Evolutionary conservation across 2,329 filamentous ascomycete genomes (phyloP).

Genomic region (Diaporthe eres): DNA sequence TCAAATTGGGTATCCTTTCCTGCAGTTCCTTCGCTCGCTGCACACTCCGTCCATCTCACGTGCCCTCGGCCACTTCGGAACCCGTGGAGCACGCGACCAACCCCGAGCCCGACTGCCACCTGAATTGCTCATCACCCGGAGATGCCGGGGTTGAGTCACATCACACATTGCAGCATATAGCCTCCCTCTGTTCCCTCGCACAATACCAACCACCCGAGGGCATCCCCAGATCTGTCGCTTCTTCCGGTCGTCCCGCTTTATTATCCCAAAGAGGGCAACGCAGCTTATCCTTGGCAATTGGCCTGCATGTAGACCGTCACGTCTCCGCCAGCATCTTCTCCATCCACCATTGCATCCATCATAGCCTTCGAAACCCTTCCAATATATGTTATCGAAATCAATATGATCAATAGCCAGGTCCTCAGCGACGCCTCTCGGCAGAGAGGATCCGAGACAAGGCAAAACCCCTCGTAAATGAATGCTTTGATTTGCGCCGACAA

Average conservation of each 20-base stretch:
- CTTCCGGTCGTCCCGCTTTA: neutral
- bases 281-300: neutral
- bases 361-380: neutral
- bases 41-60: neutral
- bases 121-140: conserved; percentile 12
- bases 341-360: too few species aligned
- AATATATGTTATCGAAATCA: neutral
- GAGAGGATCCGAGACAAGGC: too few species aligned
- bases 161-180: neutral
- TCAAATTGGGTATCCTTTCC: conserved; percentile 33
- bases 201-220: neutral
- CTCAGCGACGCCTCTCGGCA: neutral
- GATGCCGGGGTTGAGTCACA: neutral
- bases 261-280: neutral
- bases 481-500: neutral
- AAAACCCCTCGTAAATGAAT: too few species aligned
- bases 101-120: conserved; percentile 2
- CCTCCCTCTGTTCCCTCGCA: neutral
- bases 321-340: neutral
- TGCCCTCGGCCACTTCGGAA: conserved; percentile 21
- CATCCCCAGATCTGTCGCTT: neutral
- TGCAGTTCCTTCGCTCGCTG: neutral
- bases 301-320: neutral
- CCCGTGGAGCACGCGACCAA: conserved; percentile 13
- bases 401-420: neutral